A percentile compares a stretch with the other conserved stretches of the same genome.
Conservation (phyloP, 768 basidiomycete genomes). For the Trametes maxima region DNA sequence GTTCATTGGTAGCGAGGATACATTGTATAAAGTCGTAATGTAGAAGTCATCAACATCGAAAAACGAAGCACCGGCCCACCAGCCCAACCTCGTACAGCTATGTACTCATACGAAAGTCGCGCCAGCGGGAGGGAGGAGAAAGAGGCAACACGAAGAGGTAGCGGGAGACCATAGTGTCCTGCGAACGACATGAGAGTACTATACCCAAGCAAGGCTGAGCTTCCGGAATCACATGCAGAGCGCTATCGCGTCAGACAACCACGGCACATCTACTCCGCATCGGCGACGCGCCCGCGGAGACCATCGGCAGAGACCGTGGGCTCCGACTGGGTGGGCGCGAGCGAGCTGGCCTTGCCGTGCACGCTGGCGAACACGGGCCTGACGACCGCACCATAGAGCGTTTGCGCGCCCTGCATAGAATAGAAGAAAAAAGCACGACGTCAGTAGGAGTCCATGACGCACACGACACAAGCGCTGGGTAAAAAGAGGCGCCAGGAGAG, state of each 20-base stretch:
- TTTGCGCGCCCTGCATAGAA: conserved; percentile 75
- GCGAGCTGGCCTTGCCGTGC: conserved; percentile 34
- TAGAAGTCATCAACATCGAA: conserved; percentile 9
- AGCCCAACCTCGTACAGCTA: conserved; percentile 1
- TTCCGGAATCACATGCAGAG: conserved; percentile 1
- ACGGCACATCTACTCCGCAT: conserved; percentile 29
- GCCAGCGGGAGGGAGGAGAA: background rate
- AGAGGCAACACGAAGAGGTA: background rate
- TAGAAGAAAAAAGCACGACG: conserved; percentile 8
- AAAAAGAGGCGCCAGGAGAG: conserved; percentile 8
- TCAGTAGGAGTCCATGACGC: background rate
- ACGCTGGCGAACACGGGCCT: conserved; percentile 79
- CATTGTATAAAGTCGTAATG: conserved; percentile 13
- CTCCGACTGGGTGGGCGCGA: conserved; percentile 42
- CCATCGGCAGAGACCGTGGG: conserved; percentile 55
- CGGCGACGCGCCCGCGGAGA: conserved; percentile 48
- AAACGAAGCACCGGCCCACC: background rate
- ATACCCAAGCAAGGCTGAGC: conserved; percentile 15
- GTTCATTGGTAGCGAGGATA: conserved; percentile 4
- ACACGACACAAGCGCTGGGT: conserved; percentile 1
- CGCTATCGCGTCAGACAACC: background rate
- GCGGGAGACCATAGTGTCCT: background rate
- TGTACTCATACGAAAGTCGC: conserved; percentile 5
- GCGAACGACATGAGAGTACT: conserved; percentile 8
- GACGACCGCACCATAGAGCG: conserved; percentile 72